Evolutionary conservation across 1,284 basidiomycete genomes (phyloP), one percentile per base, ranked within the genome.

Genomic region (Microbotryomycetes sp.): DNA sequence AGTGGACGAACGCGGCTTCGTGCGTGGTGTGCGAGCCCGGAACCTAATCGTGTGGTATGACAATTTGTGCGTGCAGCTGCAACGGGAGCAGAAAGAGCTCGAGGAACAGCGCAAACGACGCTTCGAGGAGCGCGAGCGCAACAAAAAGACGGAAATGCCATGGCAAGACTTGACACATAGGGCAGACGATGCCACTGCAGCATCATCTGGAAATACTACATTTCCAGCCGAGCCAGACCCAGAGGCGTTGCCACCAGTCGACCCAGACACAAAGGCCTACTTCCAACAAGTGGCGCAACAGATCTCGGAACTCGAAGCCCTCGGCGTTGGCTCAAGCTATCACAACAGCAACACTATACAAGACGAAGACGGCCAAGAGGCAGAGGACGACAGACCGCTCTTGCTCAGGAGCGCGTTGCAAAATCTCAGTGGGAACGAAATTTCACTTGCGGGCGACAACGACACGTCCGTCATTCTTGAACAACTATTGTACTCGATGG

Each of bases 391-490:
- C 72, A 83, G 86, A 59, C 82, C 85, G 26, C 76, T 89, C 60
- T 91, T 97, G 73, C 83, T 97, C 57, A 78, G 86, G 26, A 89
- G 90, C 2, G 89, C 91, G 16, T 77, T 97, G 46, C 79, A 81
- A 21, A 89, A 94, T 70, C 85, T 94, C 81, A 81, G 81, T 18
- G 86, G 83, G 4, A 90, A 93, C 73, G 93, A 96, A 76, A 85
- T 87, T 54, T 85, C 88, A 66, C 82, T 94, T 16, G 85, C 91
- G 1, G 91, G 91, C 0, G 93, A 97, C 75, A 88, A 89, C 2
- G 91, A 96, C 62, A 91, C 89, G 67, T 90, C 90, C 1, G 81
- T 87, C 29, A 83, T 94, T 52, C 76, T 97, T 55, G 92, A 97
- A 75, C 81, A 91, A 67, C 85, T 96, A 81, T 73, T 85, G 16